These are phyloP conservation scores for Kingdonia uniflora DNA, from an alignment of 164 flowering plant species.

Conservation along the genomic window DNA sequence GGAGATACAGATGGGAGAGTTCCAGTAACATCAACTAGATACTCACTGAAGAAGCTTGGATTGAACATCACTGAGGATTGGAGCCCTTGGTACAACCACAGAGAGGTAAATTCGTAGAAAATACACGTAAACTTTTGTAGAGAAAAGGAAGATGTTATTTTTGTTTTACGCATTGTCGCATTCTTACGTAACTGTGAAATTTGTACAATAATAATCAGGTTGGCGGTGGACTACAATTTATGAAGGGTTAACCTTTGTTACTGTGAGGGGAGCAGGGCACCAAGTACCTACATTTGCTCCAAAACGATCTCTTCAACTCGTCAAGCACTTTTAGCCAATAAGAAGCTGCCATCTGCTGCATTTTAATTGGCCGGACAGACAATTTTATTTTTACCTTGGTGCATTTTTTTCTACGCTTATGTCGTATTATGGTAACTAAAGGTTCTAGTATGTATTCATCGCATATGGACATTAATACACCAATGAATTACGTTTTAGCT, in stretches of 20 bases:
- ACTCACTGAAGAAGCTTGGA: slow-evolving; percentile 39
- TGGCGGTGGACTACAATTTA: slow-evolving; percentile 68
- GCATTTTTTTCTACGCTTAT: no score
- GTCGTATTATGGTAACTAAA: no score
- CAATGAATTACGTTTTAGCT: no score
- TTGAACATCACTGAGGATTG: slow-evolving; percentile 41
- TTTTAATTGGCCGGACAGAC: slow-evolving; percentile 10
- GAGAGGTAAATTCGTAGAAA: slow-evolving; percentile 29
- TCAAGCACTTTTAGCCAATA: slow-evolving; percentile 36
- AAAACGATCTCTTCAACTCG: slow-evolving; percentile 35
- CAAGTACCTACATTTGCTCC: slow-evolving; percentile 62
- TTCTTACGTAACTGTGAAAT: no score
- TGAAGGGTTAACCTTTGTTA: slow-evolving; percentile 51
- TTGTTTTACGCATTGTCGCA: neutral
- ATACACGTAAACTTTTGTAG: neutral
- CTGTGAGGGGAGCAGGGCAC: slow-evolving; percentile 74
- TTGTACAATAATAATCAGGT: slow-evolving; percentile 23
- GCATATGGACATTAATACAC: no score
- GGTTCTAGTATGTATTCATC: no score
- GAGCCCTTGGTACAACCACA: slow-evolving; percentile 52
- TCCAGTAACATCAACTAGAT: slow-evolving; percentile 64
- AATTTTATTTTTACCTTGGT: no score
- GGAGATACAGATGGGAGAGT: slow-evolving; percentile 79
- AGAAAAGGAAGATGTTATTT: no score
- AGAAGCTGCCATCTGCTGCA: slow-evolving; percentile 35